These are phyloP conservation scores for Mycena vitilis DNA, from an alignment of 768 basidiomycete species.

Conservation along the genomic window DNA sequence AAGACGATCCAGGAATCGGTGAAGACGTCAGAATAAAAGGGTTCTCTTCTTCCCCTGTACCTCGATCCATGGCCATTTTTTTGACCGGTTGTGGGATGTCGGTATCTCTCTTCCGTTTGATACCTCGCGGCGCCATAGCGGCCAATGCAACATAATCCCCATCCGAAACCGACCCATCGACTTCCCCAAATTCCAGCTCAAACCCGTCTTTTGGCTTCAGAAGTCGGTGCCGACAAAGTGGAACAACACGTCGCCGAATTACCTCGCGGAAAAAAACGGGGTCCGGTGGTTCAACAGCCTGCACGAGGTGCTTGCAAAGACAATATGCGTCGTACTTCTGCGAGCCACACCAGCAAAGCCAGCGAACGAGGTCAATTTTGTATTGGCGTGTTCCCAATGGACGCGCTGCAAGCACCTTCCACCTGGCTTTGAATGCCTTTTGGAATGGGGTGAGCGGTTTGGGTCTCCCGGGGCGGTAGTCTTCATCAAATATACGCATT, in stretches of 20 bases:
- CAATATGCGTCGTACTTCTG: slow-evolving; percentile 39
- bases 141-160: neutral
- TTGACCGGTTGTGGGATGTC: no score
- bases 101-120: no score
- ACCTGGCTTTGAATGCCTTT: slow-evolving; percentile 42
- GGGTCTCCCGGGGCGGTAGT: slow-evolving; percentile 37
- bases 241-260: slow-evolving; percentile 35
- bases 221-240: slow-evolving; percentile 40
- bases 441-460: slow-evolving; percentile 42
- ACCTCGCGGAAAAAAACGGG: slow-evolving; percentile 29
- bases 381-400: no score
- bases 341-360: slow-evolving; percentile 37
- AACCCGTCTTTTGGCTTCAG: slow-evolving; percentile 7
- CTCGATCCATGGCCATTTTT: no score
- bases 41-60: no score
- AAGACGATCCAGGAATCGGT: no score
- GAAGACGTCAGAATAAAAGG: neutral
- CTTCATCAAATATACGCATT: slow-evolving; percentile 32
- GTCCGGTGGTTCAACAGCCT: slow-evolving; percentile 30
- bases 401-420: no score
- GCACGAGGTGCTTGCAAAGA: slow-evolving; percentile 41
- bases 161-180: slow-evolving; percentile 2
- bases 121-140: no score
- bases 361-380: neutral
- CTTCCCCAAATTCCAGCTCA: neutral